Conservation (phyloP, 2,329 filamentous ascomycete genomes). For the Penicillium sp. region DNA sequence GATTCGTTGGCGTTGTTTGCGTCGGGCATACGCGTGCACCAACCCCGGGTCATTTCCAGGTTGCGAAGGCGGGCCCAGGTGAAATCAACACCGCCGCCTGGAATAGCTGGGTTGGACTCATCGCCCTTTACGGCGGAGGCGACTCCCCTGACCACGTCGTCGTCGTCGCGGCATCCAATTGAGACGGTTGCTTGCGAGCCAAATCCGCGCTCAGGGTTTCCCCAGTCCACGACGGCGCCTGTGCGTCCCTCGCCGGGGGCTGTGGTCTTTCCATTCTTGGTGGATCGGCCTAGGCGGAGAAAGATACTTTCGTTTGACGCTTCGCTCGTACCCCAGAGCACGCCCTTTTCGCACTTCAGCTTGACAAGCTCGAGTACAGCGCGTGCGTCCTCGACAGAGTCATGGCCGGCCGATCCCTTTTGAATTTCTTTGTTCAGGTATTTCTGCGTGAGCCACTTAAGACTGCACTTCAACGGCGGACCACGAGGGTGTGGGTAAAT, state of each 20-base stretch:
- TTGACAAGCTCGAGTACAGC: slow-evolving; percentile 92
- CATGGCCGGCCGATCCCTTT: slow-evolving; percentile 75
- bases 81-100: slow-evolving; percentile 59
- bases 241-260: slow-evolving; percentile 34
- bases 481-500: slow-evolving; percentile 90
- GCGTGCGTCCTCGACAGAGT: slow-evolving; percentile 88
- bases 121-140: slow-evolving; percentile 55
- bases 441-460: slow-evolving; percentile 87
- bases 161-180: slow-evolving; percentile 60
- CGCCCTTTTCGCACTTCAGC: slow-evolving; percentile 93
- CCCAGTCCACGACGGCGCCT: slow-evolving; percentile 80
- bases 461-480: slow-evolving; percentile 81
- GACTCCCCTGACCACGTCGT: slow-evolving; percentile 59
- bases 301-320: slow-evolving; percentile 85
- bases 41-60: slow-evolving; percentile 61
- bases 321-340: slow-evolving; percentile 79
- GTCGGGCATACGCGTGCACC: slow-evolving; percentile 56
- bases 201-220: slow-evolving; percentile 67
- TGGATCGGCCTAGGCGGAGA: slow-evolving; percentile 68
- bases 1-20: slow-evolving; percentile 48
- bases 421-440: slow-evolving; percentile 88
- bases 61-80: slow-evolving; percentile 64
- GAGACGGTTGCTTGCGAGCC: slow-evolving; percentile 58
- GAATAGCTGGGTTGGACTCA: slow-evolving; percentile 45
- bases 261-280: slow-evolving; percentile 42